Evolutionary conservation across 176 grass and related monocot species (phyloP).

Genomic region (Bolboschoenus planiculmis): DNA sequence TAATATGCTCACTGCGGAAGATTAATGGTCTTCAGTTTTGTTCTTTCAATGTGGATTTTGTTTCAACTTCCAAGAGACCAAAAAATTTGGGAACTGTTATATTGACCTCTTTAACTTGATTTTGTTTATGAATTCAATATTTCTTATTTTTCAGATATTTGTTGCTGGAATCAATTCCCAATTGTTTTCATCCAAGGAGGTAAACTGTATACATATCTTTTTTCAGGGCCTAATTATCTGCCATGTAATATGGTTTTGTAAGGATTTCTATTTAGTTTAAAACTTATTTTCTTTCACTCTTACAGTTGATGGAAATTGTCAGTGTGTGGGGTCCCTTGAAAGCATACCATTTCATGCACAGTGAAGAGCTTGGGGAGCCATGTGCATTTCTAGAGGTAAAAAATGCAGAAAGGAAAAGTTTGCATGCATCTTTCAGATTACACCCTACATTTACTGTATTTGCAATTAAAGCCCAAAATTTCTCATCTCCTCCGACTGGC

Average conservation of each 20-base stretch:
- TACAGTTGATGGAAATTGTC: conserved; percentile 93
- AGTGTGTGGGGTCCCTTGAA: conserved; percentile 69
- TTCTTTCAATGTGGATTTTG: neutral
- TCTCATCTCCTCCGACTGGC: neutral
- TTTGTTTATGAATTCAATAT: conserved; percentile 22
- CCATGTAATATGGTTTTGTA: conserved; percentile 8
- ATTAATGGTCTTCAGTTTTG: neutral
- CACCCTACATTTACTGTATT: neutral
- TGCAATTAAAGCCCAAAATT: neutral
- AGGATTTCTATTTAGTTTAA: conserved; percentile 16
- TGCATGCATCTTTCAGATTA: conserved; percentile 6
- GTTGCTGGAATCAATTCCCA: conserved; percentile 58
- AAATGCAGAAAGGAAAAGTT: neutral
- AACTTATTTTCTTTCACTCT: conserved; percentile 20
- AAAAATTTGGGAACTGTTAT: neutral
- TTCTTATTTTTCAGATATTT: conserved; percentile 76
- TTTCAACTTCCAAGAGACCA: neutral
- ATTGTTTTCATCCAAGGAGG: conserved; percentile 71
- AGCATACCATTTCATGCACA: conserved; percentile 58
- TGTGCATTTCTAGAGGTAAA: conserved; percentile 94
- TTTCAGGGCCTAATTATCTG: conserved; percentile 15
- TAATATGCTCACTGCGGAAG: conserved; percentile 31
- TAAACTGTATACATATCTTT: conserved; percentile 28
- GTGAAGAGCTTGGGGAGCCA: conserved; percentile 48
- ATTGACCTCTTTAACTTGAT: neutral